Evolutionary conservation across 1,139 yeast genomes (phyloP).

Genomic region (Spathaspora sp.): DNA sequence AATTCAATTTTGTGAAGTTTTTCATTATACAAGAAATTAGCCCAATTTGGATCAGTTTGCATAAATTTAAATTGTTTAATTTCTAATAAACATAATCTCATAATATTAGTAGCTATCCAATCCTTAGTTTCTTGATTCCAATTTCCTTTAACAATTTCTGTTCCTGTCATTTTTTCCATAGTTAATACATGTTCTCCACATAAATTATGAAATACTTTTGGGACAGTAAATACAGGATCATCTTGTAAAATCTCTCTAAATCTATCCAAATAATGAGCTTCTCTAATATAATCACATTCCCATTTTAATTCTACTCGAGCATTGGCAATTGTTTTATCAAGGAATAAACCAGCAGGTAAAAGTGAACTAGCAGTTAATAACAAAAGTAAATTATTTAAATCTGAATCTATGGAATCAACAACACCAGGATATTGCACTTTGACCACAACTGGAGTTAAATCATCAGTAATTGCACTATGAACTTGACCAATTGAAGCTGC

Average conservation of each 20-base stretch:
- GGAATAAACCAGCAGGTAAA: slow-evolving; percentile 87
- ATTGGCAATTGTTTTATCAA: slow-evolving; percentile 89
- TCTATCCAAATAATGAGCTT: slow-evolving; percentile 74
- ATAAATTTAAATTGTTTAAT: slow-evolving; percentile 82
- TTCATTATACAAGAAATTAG: slow-evolving; percentile 84
- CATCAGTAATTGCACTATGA: slow-evolving; percentile 73
- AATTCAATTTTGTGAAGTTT: slow-evolving; percentile 70
- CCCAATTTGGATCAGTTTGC: slow-evolving; percentile 99
- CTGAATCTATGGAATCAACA: slow-evolving; percentile 88
- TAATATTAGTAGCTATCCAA: slow-evolving; percentile 81
- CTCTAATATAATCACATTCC: slow-evolving; percentile 96
- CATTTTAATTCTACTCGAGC: slow-evolving; percentile 92
- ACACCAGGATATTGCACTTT: slow-evolving; percentile 99
- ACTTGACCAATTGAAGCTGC: slow-evolving; percentile 99
- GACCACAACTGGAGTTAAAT: slow-evolving; percentile 80
- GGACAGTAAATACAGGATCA: slow-evolving; percentile 76
- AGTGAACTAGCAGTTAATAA: slow-evolving; percentile 82
- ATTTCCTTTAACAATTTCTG: slow-evolving; percentile 75
- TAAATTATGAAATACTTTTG: slow-evolving; percentile 72
- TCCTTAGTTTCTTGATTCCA: slow-evolving; percentile 73
- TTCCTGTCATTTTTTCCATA: slow-evolving; percentile 86
- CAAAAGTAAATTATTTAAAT: slow-evolving; percentile 78
- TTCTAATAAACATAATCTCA: slow-evolving; percentile 85
- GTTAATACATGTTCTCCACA: slow-evolving; percentile 85
- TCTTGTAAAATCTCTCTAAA: slow-evolving; percentile 61